Percentiles rank a stretch among this genome's conserved stretches.
Conservation (phyloP, 2,329 filamentous ascomycete species). For the Cordyceps javanica region DNA sequence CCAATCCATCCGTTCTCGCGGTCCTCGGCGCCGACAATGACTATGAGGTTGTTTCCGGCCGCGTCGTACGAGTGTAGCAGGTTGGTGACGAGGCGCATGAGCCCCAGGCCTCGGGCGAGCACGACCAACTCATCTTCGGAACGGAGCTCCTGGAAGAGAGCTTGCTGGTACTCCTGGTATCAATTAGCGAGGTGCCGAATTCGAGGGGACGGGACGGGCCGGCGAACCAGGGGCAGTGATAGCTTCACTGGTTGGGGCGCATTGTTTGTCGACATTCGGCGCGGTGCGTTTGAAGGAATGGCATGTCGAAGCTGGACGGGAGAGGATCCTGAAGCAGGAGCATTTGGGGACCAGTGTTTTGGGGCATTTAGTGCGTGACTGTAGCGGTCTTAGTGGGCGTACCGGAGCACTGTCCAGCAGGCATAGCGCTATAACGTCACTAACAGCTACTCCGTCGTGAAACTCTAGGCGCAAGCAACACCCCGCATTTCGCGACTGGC, state of each 20-base stretch:
- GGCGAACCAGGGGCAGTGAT: slow-evolving; percentile 55
- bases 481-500: not conserved
- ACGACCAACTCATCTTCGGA: slow-evolving; percentile 90
- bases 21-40: slow-evolving; percentile 84
- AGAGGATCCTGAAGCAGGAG: not conserved
- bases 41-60: slow-evolving; percentile 84
- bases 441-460: not conserved
- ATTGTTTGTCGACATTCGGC: slow-evolving; percentile 48
- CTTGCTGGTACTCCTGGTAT: slow-evolving; percentile 81
- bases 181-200: slow-evolving; percentile 15
- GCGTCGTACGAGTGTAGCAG: slow-evolving; percentile 95
- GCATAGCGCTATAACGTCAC: not conserved
- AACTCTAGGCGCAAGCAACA: not conserved
- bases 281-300: slow-evolving; percentile 15
- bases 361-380: not conserved
- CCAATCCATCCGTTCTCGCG: slow-evolving; percentile 96
- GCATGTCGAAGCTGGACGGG: slow-evolving; percentile 4
- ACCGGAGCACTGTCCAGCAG: too few relatives aligned
- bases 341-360: not conserved
- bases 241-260: slow-evolving; percentile 68
- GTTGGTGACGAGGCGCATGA: slow-evolving; percentile 90
- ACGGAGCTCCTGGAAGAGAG: slow-evolving; percentile 85
- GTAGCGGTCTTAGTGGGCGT: not conserved
- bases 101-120: slow-evolving; percentile 83
- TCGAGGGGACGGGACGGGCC: not conserved